Evolutionary conservation across 2,329 filamentous ascomycete species (phyloP).

Genomic region (Ceratocystis eucalypticola): DNA sequence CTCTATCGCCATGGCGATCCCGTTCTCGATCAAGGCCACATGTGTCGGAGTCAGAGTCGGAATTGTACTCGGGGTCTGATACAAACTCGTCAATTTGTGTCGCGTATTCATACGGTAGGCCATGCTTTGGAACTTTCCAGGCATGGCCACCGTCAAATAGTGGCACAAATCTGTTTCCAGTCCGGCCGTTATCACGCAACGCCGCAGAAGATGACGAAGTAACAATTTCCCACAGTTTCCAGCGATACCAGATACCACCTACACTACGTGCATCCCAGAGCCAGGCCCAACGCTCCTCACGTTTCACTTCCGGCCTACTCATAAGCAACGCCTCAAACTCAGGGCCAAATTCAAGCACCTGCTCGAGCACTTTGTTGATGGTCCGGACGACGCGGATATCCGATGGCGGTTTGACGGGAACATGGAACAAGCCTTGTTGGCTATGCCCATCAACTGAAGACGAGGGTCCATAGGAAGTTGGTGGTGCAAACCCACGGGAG

Average conservation of each 20-base stretch:
- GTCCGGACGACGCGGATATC: slow-evolving; percentile 68
- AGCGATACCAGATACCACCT: slow-evolving; percentile 82
- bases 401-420: slow-evolving; percentile 60
- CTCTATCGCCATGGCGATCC: slow-evolving; percentile 24
- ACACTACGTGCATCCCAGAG: slow-evolving; percentile 72
- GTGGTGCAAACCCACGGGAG: slow-evolving; percentile 57
- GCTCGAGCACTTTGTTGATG: slow-evolving; percentile 79
- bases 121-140: slow-evolving; percentile 60
- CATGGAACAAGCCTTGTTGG: slow-evolving; percentile 42
- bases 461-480: slow-evolving; percentile 40
- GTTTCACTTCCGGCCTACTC: slow-evolving; percentile 69
- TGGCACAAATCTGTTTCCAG: slow-evolving; percentile 37
- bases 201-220: slow-evolving; percentile 32
- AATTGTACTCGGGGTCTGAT: slow-evolving; percentile 73
- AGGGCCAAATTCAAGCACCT: slow-evolving; percentile 62
- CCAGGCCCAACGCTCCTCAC: slow-evolving; percentile 86
- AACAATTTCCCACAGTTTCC: slow-evolving; percentile 78
- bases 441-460: slow-evolving; percentile 24
- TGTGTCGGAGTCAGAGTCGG: slow-evolving; percentile 50
- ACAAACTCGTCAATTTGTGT: slow-evolving; percentile 66
- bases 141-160: slow-evolving; percentile 64
- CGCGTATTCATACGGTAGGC: slow-evolving; percentile 67
- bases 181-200: not conserved
- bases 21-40: slow-evolving; percentile 54
- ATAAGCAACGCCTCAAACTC: slow-evolving; percentile 89